A percentile compares a stretch with the other conserved stretches of the same genome.
Evolutionary conservation across 257 asterid genomes (phyloP).

Genomic region (Jacaranda mimosifolia): DNA sequence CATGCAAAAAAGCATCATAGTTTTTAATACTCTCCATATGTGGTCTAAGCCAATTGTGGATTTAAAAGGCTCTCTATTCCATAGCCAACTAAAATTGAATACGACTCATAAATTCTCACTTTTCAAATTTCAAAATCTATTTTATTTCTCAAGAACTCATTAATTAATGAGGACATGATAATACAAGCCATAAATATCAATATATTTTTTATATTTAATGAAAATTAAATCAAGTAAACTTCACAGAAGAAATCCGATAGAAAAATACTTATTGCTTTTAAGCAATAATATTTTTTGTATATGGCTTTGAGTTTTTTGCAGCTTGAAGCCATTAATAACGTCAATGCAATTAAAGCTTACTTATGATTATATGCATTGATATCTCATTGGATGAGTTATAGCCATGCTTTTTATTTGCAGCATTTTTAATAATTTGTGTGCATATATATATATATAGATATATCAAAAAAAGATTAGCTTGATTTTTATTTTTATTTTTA

Average conservation of each 20-base stretch:
- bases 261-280: too few relatives aligned
- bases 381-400: background rate
- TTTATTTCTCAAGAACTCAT: background rate
- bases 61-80: background rate
- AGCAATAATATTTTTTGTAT: background rate
- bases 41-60: background rate
- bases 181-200: too few relatives aligned
- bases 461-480: too few relatives aligned
- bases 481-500: too few relatives aligned
- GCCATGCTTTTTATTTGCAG: too few relatives aligned
- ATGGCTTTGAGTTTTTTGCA: background rate
- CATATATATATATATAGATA: too few relatives aligned
- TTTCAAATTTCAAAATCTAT: slow-evolving; percentile 30
- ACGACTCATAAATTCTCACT: background rate
- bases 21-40: background rate
- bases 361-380: slow-evolving; percentile 19
- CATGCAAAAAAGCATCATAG: background rate
- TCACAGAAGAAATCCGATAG: too few relatives aligned
- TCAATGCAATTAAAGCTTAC: slow-evolving; percentile 5
- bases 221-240: too few relatives aligned
- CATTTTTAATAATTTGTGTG: too few relatives aligned
- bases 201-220: too few relatives aligned
- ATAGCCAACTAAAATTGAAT: slow-evolving; percentile 27
- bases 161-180: too few relatives aligned
- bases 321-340: background rate